Base-by-base conservation (phyloP, 768 basidiomycete genomes). In the Phaffia australis region DNA sequence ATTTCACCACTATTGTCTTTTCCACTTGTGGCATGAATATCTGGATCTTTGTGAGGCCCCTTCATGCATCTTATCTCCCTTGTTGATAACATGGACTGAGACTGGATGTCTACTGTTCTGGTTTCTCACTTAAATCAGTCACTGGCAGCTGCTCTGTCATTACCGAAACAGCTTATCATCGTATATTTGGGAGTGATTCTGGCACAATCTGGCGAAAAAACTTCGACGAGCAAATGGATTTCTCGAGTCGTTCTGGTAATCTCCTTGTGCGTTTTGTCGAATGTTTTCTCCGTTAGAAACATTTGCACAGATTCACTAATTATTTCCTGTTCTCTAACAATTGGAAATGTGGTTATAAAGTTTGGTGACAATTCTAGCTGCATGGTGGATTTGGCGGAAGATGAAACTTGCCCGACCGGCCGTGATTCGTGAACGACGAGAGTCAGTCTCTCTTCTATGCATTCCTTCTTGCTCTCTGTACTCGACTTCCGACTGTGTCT, bases 1-100 rank as follows among this genome's bases (percentile, higher is more conserved):
- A 89, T 71, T 90, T 87, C 29, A 68, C 56, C 5, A 68, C 66
- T 0, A 88, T 87, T 46, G 81, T 93, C 6, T 91, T 93, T 73
- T 83, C 89, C 2, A 85, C 90, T 3, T 92, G 89, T 73, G 92
- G 92, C 48, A 89, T 94, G 86, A 79, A 69, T 19, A 70, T 75
- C 56, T 74, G 71, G 69, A 66, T 73, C 27, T 77, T 77, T 69
- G 66, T 70, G 7, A 42, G 11, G 11, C 11, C 35, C 29, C 73
- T 14, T 73, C 73, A 0, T 69, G 70, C 29, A 69, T 74, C 14
- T 54, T 42, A 11, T 42, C 11, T 42, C 35, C 75, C 56, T 74
- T 72, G 25, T 16, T 75, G 48, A 29, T 54, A 5, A 54, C 4
- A 5, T 23, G 4, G 52, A 54, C n/a, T 30, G 23, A 23, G 29